These are phyloP conservation scores for Neocallimastix lanati DNA, from an alignment of 192 early-diverging fungal genomes.

Conservation along the genomic window DNA sequence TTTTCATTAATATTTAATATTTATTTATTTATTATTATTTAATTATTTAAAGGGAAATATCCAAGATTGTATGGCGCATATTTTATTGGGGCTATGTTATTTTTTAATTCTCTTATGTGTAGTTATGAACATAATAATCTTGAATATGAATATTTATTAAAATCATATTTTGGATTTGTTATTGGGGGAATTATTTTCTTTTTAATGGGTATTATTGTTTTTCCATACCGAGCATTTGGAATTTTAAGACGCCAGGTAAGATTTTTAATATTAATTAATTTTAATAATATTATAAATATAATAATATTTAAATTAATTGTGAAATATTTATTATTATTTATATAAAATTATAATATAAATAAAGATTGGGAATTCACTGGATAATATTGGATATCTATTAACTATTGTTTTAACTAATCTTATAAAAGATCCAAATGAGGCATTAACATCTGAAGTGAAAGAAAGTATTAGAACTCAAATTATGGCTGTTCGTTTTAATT, in stretches of 20 bases:
- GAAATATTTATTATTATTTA: too few species aligned
- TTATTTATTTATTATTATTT: too few species aligned
- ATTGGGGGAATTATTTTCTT: background rate
- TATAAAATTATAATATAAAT: too few species aligned
- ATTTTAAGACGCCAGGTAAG: background rate
- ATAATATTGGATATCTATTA: background rate
- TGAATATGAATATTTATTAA: background rate
- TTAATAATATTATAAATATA: too few species aligned
- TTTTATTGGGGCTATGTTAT: background rate
- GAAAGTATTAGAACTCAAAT: background rate
- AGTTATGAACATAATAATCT: background rate
- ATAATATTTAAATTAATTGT: too few species aligned
- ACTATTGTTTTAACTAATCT: background rate
- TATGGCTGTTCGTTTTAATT: background rate
- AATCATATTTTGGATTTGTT: background rate
- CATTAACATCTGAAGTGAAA: background rate
- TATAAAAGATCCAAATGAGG: background rate
- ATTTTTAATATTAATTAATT: too few species aligned
- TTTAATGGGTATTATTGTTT: background rate
- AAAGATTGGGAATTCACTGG: background rate
- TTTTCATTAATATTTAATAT: too few species aligned
- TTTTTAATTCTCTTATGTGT: background rate
- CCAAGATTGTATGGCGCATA: background rate
- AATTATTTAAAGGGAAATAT: background rate
- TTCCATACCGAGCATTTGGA: background rate